Percentiles rank a stretch among this genome's conserved stretches.
Conservation (phyloP, 108 stramenopile species). For the Craspedostauros australis region DNA sequence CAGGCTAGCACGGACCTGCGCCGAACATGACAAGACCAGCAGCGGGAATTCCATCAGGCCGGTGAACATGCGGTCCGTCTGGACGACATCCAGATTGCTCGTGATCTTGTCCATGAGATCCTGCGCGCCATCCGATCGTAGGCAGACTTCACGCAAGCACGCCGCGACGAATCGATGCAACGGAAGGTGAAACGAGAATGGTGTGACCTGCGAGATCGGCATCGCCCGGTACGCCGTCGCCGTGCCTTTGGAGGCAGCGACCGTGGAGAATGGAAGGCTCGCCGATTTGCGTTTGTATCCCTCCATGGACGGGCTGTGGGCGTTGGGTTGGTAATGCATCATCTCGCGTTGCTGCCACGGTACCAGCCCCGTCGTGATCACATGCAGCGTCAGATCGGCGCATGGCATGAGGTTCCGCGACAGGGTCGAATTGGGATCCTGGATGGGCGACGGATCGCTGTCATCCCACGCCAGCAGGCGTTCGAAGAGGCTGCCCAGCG, state of each 20-base stretch:
- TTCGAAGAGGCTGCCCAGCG: slow-evolving; percentile 74
- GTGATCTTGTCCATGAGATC: slow-evolving; percentile 13
- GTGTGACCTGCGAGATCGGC: slow-evolving; percentile 66
- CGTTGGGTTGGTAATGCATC: slow-evolving; percentile 41
- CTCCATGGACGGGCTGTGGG: slow-evolving; percentile 20
- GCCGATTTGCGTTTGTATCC: slow-evolving; percentile 45
- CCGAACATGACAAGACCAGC: slow-evolving; percentile 57
- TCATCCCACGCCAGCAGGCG: slow-evolving; percentile 71
- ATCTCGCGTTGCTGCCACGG: slow-evolving; percentile 65
- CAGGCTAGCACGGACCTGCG: slow-evolving; percentile 85
- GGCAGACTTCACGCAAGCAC: slow-evolving; percentile 65
- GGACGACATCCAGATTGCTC: slow-evolving; percentile 18
- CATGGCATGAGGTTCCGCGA: slow-evolving; percentile 50
- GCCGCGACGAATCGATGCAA: slow-evolving; percentile 86
- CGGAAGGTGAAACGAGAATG: slow-evolving; percentile 86
- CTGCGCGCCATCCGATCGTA: slow-evolving; percentile 29
- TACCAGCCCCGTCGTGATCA: slow-evolving; percentile 44
- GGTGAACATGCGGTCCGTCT: slow-evolving; percentile 41
- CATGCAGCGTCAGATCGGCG: slow-evolving; percentile 53
- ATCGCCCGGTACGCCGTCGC: slow-evolving; percentile 56
- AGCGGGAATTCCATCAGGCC: slow-evolving; percentile 82
- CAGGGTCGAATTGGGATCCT: slow-evolving; percentile 53
- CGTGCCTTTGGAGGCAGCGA: slow-evolving; percentile 49
- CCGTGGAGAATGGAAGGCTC: slow-evolving; percentile 69
- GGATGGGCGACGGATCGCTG: slow-evolving; percentile 36